Evolutionary conservation across 2,329 filamentous ascomycete species (phyloP).

Genomic region (Ascochyta pisi): DNA sequence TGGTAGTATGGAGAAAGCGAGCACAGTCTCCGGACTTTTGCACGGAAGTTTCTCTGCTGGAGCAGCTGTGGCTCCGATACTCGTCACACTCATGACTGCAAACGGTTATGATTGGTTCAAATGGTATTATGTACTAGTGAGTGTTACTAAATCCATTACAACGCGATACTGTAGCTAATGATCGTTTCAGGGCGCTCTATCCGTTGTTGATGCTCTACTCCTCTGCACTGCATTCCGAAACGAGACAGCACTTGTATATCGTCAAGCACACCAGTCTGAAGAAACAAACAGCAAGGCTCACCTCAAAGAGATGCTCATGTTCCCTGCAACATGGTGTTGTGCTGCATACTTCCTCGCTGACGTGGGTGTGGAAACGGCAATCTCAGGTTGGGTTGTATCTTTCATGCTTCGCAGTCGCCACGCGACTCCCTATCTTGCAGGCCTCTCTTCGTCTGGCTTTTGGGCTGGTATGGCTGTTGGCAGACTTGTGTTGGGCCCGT

Average conservation of each 20-base stretch:
- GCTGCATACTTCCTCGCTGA: slow-evolving; percentile 55
- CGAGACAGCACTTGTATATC: slow-evolving; percentile 45
- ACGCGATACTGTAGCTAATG: neutral
- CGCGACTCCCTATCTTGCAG: slow-evolving; percentile 46
- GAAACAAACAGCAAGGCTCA: slow-evolving; percentile 5
- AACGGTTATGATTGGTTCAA: slow-evolving; percentile 44
- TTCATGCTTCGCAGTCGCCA: slow-evolving; percentile 54
- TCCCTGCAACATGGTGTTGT: slow-evolving; percentile 51
- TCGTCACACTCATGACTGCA: slow-evolving; percentile 42
- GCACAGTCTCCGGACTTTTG: slow-evolving; percentile 50
- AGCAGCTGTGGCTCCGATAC: slow-evolving; percentile 48
- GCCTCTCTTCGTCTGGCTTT: slow-evolving; percentile 53
- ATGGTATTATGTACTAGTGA: slow-evolving; percentile 52
- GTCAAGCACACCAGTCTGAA: slow-evolving; percentile 27
- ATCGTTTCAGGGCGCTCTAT: slow-evolving; percentile 20
- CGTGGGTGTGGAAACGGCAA: slow-evolving; percentile 54
- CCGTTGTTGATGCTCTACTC: slow-evolving; percentile 25
- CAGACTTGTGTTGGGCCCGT: slow-evolving; percentile 36
- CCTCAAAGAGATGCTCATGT: slow-evolving; percentile 37
- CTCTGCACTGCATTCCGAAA: slow-evolving; percentile 49
- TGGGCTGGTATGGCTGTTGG: slow-evolving; percentile 56
- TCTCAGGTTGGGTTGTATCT: slow-evolving; percentile 57
- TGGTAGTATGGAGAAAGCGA: slow-evolving; percentile 50
- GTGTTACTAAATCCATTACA: slow-evolving; percentile 3
- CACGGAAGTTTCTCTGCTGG: slow-evolving; percentile 53